Base-by-base conservation (phyloP, 352 stramenopile genomes). In the Thraustotheca clavata region DNA sequence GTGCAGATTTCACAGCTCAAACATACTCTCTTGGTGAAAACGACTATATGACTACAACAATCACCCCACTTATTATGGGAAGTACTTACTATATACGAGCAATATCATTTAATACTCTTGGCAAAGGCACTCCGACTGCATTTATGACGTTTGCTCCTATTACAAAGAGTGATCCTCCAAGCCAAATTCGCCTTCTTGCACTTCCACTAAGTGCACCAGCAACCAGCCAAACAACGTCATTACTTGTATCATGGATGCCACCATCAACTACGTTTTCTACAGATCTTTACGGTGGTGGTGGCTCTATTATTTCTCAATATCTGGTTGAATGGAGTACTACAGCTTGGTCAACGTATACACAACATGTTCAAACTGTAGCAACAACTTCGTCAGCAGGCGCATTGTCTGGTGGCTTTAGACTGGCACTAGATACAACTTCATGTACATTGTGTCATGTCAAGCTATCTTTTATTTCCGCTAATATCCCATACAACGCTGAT, bases 251-350 rank as follows among this genome's bases (percentile, higher is more conserved):
- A 5, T 98, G 95, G 73, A 60, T 79, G 47, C 87, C 73, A 11
- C 89, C 78, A 11, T 77, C 62, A 54, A 79, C 79, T 57, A 71
- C 60, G 4, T 36, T 62, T 4, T 41, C 73, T 0, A 79, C 69
- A 0, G 89, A 97, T 60, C 18, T 81, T 8, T 86, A 94, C 27
- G 89, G 90, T 50, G 68, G 84, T 29, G 94, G 94, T n/a, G 94
- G 94, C 9, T 83, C 83, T 5, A 27, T 60, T 3, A 75, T 98
- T 36, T 80, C 80, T 1, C 79, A 87, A 49, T 99, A 98, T 67
- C 70, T 98, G 8, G 76, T 99, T 8, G 96, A 99, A 60, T 98
- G 94, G 93, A 89, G 76, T 14, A 80, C 86, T n/a, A 71, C 70
- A 3, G 74, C 85, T 36, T 98, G 90, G 68, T 61, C 75, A 0